These are phyloP conservation scores for Entomortierella beljakovae DNA, from an alignment of 192 early-diverging fungal species.

Conservation along the genomic window DNA sequence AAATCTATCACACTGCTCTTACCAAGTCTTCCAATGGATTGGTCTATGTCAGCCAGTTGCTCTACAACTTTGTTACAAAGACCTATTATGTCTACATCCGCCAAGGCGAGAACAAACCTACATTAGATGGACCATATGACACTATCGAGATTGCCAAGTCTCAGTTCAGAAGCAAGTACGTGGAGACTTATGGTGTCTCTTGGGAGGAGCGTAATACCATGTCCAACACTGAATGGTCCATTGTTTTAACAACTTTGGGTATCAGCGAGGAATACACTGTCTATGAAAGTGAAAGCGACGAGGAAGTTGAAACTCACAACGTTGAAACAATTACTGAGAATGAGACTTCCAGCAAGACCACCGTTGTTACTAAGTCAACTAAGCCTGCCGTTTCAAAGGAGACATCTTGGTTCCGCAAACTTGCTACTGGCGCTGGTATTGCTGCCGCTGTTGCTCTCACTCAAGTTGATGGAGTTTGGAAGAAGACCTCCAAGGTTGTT, in stretches of 20 bases:
- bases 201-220: slow-evolving; percentile 29
- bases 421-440: slow-evolving; percentile 12
- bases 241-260: slow-evolving; percentile 17
- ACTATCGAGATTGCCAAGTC: slow-evolving; percentile 29
- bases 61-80: slow-evolving; percentile 35
- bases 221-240: slow-evolving; percentile 21
- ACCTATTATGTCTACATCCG: slow-evolving; percentile 46
- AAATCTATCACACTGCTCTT: slow-evolving; percentile 24
- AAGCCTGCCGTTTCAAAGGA: slow-evolving; percentile 36
- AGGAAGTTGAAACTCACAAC: background rate
- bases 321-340: slow-evolving; percentile 8
- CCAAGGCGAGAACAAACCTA: slow-evolving; percentile 19
- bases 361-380: background rate
- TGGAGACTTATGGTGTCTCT: slow-evolving; percentile 22
- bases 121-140: slow-evolving; percentile 35
- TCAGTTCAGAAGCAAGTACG: slow-evolving; percentile 25
- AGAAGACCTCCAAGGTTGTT: slow-evolving; percentile 28
- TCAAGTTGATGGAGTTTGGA: slow-evolving; percentile 32
- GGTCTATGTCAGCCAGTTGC: slow-evolving; percentile 34
- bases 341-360: slow-evolving; percentile 9
- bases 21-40: slow-evolving; percentile 22
- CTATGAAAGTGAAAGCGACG: slow-evolving; percentile 3
- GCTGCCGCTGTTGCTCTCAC: slow-evolving; percentile 14
- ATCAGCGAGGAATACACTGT: slow-evolving; percentile 1
- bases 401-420: slow-evolving; percentile 26